A percentile compares a stretch with the other conserved stretches of the same genome.
Evolutionary conservation across 163 green algal genomes (phyloP).

Genomic region (Trebouxia gelatinosa): DNA sequence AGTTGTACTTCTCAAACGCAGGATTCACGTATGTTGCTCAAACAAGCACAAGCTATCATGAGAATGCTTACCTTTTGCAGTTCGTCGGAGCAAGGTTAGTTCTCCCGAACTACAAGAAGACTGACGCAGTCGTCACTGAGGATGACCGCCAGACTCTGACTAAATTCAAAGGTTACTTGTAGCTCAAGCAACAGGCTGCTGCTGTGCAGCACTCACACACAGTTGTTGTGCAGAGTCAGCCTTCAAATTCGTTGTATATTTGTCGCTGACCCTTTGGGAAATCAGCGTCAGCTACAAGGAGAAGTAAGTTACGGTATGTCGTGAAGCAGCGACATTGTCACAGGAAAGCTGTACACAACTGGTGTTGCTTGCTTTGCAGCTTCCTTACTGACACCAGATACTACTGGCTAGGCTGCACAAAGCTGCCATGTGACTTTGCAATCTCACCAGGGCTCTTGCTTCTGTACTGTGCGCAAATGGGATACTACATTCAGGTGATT

Average conservation of each 20-base stretch:
- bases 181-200: neutral
- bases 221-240: constrained; percentile 37
- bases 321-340: too few relatives aligned
- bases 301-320: neutral
- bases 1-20: neutral
- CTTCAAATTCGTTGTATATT: constrained; percentile 46
- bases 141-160: constrained; percentile 34
- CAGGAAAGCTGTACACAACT: neutral
- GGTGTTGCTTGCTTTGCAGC: constrained; percentile 26
- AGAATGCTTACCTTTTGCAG: neutral
- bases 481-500: constrained; percentile 69
- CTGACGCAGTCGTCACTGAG: constrained; percentile 30
- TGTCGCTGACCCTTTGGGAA: constrained; percentile 34
- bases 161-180: constrained; percentile 53
- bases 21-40: neutral
- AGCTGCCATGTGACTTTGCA: constrained; percentile 42
- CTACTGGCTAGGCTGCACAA: constrained; percentile 44
- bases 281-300: constrained; percentile 6
- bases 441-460: constrained; percentile 47
- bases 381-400: constrained; percentile 36
- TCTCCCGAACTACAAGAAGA: constrained; percentile 43
- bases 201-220: neutral
- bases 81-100: neutral
- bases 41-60: neutral
- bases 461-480: constrained; percentile 71